Conservation (phyloP, 169 alveolate genomes). For the Plasmodium coatneyi region DNA sequence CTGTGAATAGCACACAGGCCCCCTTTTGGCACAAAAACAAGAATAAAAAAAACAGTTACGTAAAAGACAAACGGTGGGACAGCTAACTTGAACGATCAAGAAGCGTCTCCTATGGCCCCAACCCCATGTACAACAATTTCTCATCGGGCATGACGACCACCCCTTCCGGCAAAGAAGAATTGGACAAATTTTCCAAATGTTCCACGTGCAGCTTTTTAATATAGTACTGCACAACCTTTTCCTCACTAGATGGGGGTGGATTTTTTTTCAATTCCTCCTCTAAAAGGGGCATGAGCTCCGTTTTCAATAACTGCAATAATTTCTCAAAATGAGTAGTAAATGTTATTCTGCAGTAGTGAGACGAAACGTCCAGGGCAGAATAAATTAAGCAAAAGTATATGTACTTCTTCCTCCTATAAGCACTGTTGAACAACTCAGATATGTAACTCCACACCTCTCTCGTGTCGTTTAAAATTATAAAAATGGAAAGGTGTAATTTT, state of each 20-base stretch:
- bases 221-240: constrained; percentile 42
- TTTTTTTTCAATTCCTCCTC: constrained; percentile 51
- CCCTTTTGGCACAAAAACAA: background rate
- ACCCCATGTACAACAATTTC: constrained; percentile 26
- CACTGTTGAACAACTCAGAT: constrained; percentile 54
- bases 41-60: background rate
- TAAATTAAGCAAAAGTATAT: constrained; percentile 43
- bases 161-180: constrained; percentile 41
- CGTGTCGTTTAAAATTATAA: constrained; percentile 58
- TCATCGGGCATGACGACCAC: constrained; percentile 54
- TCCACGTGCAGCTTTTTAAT: constrained; percentile 45
- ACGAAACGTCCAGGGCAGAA: constrained; percentile 39
- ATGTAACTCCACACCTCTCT: constrained; percentile 63
- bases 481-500: constrained; percentile 48
- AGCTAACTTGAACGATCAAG: background rate
- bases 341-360: constrained; percentile 34
- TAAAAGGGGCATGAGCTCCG: constrained; percentile 16
- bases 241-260: constrained; percentile 41
- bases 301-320: constrained; percentile 7
- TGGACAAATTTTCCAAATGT: constrained; percentile 3
- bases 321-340: constrained; percentile 15
- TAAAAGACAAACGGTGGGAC: background rate
- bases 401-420: constrained; percentile 34
- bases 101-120: background rate
- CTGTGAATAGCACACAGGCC: background rate